A percentile compares a stretch with the other conserved stretches of the same genome.
Conservation (phyloP, 2,329 filamentous ascomycete genomes). For the Fonsecaea multimorphosa region DNA sequence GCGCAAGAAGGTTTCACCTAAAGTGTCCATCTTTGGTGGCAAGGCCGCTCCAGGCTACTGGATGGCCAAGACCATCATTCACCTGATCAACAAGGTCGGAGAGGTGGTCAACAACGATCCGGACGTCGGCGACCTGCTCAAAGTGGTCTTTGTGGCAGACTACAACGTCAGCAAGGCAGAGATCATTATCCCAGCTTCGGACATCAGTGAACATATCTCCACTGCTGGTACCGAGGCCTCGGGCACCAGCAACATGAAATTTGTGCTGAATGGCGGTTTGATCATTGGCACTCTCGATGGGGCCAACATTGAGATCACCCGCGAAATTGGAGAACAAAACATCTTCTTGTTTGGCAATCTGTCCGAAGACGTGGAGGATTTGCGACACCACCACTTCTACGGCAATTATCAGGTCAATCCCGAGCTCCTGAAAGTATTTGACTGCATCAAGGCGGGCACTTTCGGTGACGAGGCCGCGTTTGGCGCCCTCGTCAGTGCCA, state of each 20-base stretch:
- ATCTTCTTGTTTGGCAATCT: conserved; percentile 98
- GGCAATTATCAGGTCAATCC: conserved; percentile 77
- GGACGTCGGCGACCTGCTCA: conserved; percentile 90
- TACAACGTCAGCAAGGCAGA: conserved; percentile 99
- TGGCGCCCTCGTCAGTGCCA: conserved; percentile 79
- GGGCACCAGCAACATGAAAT: conserved; percentile 99
- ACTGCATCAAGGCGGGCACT: conserved; percentile 75
- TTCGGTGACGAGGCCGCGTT: conserved; percentile 85
- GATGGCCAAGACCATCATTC: conserved; percentile 99
- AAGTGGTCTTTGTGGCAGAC: conserved; percentile 96
- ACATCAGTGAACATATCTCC: conserved; percentile 98
- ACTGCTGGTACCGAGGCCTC: conserved; percentile 90
- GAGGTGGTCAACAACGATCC: conserved; percentile 88
- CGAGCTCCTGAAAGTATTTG: conserved; percentile 79
- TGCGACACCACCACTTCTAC: conserved; percentile 89
- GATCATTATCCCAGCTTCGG: conserved; percentile 91
- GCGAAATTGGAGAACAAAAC: conserved; percentile 94
- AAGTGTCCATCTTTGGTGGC: conserved; percentile 95
- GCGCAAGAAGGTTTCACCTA: conserved; percentile 81
- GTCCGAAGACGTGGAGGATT: conserved; percentile 93
- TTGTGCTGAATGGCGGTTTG: conserved; percentile 93
- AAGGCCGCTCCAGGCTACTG: conserved; percentile 98
- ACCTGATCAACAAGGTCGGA: conserved; percentile 91
- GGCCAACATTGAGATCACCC: conserved; percentile 97
- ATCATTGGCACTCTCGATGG: conserved; percentile 98